Base-by-base conservation (phyloP, 73 alveolate genomes). In the Tetrahymena thermophila region DNA sequence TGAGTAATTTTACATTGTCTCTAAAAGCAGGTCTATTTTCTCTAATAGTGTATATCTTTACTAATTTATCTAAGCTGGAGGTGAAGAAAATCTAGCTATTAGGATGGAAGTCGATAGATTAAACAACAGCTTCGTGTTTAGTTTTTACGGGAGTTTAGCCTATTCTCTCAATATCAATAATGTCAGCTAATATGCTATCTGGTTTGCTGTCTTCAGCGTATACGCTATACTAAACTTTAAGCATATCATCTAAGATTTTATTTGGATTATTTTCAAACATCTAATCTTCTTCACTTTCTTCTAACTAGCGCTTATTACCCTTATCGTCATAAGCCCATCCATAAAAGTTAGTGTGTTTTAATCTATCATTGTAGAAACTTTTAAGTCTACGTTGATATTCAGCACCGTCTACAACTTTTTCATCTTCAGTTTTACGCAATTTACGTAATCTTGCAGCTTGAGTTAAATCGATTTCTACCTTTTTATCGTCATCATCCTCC, bases 361-460 rank as follows among this genome's bases (percentile, higher is more conserved):
- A 25, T 89, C 40, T 84, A n/a, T 35, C 93, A 34, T 95, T 95
- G 55, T 95, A 95, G 89, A 89, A 95, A 38, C 94, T 85, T 58
- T 94, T 85, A 16, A 95, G 93, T 93, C 94, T 89, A 34, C 85
- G 93, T 89, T 95, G 43, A 83, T 95, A 95, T 56, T 95, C 97
- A 34, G 55, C 71, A 17, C 97, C 97, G 21, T 93, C 85, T 28
- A 95, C 95, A 23, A 37, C 17, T 31, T 31, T 95, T 95, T 95
- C 28, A 85, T 94, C 97, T 85, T 95, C 94, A 50, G 93, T 95
- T 85, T 85, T 85, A 4, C 93, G 71, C 21, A 95, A 44, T 95
- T 95, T 95, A 85, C 97, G 85, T 93, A 95, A 89, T 95, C 93
- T 95, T 43, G 97, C 95, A 35, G 50, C 85, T 93, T 95, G 93